Evolutionary conservation across 1,284 basidiomycete genomes (phyloP).

Genomic region (Caloboletus firmus): DNA sequence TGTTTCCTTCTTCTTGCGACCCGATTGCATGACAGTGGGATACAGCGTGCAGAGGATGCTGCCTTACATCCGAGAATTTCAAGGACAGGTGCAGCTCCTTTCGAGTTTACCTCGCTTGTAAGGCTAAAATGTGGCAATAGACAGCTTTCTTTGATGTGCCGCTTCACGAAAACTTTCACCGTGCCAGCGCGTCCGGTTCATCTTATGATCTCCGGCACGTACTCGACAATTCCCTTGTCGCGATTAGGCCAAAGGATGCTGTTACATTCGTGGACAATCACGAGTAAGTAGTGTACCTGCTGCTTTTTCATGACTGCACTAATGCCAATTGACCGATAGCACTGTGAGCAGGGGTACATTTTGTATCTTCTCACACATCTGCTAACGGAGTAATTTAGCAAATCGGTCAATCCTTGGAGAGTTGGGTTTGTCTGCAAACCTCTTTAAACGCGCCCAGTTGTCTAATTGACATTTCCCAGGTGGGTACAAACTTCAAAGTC

Average conservation of each 20-base stretch:
- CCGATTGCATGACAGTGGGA: neutral
- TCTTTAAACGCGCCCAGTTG: neutral
- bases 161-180: conserved; percentile 68
- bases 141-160: conserved; percentile 80
- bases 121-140: conserved; percentile 37
- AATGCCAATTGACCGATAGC: conserved; percentile 32
- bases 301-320: neutral
- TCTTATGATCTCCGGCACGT: conserved; percentile 67
- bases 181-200: conserved; percentile 59
- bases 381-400: conserved; percentile 45
- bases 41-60: conserved; percentile 51
- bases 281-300: conserved; percentile 50
- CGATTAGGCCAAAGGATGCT: conserved; percentile 62
- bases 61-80: conserved; percentile 58
- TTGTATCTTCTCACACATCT: neutral
- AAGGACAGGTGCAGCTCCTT: conserved; percentile 52
- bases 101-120: neutral
- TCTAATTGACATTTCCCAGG: conserved; percentile 41
- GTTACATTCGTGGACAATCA: conserved; percentile 85
- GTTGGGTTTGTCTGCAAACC: conserved; percentile 57
- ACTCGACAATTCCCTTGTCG: conserved; percentile 56
- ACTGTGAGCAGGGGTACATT: conserved; percentile 46
- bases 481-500: conserved; percentile 64
- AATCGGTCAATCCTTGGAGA: conserved; percentile 71
- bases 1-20: conserved; percentile 1